Base-by-base conservation (phyloP, 2,329 filamentous ascomycete genomes). In the Calonectria crousiana region DNA sequence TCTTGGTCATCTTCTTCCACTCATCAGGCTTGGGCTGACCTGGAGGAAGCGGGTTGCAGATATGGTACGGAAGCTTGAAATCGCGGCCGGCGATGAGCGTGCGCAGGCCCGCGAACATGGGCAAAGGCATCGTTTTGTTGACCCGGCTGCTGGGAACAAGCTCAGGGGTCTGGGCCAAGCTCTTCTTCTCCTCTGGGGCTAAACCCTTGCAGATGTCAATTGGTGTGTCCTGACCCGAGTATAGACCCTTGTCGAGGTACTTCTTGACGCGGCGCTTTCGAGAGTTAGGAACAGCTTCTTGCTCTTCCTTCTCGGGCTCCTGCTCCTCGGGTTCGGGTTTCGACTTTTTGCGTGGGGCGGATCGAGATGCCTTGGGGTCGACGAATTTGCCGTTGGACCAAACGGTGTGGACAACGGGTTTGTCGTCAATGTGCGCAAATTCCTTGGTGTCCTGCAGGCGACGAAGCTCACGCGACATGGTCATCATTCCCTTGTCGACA, bases 11-110 rank as follows among this genome's bases (percentile, higher is more conserved):
- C 83, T 96, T 96, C 78, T 93, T 93, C 94, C 96, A 99, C 80
- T 98, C 95, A 78, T 97, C 93, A 0, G 96, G 96, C 85, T 98
- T 98, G 30, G 95, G 95, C 82, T 98, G 95, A 65, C 94, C 95
- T 2, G 93, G 92, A 4, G 95, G 94, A 26, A 98, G 90, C 3
- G 96, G 96, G 69, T 95, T 94, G 87, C 96, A 98, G 62, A 98
- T 89, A 82, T 98, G 94, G 81, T 92, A 98, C 0, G 97, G 97
- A 36, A 99, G 87, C 84, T 95, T 95, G 85, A 98, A 98, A 83
- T 97, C 93, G 66, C 94, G 90, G 18, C 93, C 93, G 74, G 90
- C 88, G 69, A 95, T 90, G 72, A 98, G 85, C 69, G 93, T 87
- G 66, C 93, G 91, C 74, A 95, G 87, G 2, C 95, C 95, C 71